These are phyloP conservation scores for Sclerotinia spermophila DNA, from an alignment of 2,329 filamentous ascomycete genomes.

Conservation along the genomic window DNA sequence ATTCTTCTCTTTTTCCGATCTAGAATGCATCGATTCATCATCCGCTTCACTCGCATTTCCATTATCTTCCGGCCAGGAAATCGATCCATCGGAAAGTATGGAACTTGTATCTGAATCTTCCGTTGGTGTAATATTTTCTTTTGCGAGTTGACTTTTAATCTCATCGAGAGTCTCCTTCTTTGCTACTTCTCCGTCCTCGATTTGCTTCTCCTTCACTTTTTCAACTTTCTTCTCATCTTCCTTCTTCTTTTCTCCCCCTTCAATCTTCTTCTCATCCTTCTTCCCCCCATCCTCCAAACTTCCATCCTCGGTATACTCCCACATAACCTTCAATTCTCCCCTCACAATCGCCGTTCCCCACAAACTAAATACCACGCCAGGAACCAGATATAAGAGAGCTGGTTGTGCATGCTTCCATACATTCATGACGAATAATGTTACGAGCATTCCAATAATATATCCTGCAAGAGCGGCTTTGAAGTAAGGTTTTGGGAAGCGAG, in stretches of 20 bases:
- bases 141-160: slow-evolving; percentile 11
- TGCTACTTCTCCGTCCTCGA: not conserved
- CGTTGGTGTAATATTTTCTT: not conserved
- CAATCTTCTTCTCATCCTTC: slow-evolving; percentile 5
- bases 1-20: not conserved
- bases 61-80: slow-evolving; percentile 1
- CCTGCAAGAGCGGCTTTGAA: slow-evolving; percentile 75
- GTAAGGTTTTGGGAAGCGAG: slow-evolving; percentile 74
- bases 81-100: not conserved
- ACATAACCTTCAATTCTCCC: slow-evolving; percentile 68
- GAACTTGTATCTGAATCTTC: not conserved
- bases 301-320: slow-evolving; percentile 74
- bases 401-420: slow-evolving; percentile 81
- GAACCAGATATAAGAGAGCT: slow-evolving; percentile 87
- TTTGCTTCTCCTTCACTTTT: slow-evolving; percentile 13
- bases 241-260: not conserved
- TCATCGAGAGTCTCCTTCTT: slow-evolving; percentile 16
- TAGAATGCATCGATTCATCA: not conserved
- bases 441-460: slow-evolving; percentile 73
- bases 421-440: slow-evolving; percentile 73
- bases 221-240: slow-evolving; percentile 23
- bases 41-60: not conserved
- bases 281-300: slow-evolving; percentile 44
- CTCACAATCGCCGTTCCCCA: slow-evolving; percentile 70
- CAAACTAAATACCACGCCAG: slow-evolving; percentile 70